Percentiles rank a stretch among this genome's conserved stretches.
Evolutionary conservation across 164 flowering plant genomes (phyloP).

Genomic region (Berberis thunbergii): DNA sequence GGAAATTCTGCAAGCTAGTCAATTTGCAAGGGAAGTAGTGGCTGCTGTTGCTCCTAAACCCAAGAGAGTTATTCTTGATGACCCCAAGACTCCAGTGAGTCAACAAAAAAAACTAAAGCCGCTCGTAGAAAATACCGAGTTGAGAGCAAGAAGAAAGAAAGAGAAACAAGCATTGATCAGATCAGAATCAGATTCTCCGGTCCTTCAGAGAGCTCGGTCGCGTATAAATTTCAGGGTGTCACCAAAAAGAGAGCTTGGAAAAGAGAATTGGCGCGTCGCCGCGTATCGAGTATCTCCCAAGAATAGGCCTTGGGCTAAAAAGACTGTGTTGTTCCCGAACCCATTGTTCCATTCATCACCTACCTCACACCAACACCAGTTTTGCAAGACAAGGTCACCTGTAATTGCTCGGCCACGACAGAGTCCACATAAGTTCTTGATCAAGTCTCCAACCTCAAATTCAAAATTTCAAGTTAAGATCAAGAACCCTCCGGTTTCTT

Average conservation of each 20-base stretch:
- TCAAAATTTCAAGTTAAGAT: conserved; percentile 50
- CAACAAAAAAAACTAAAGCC: conserved; percentile 28
- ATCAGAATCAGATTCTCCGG: conserved; percentile 43
- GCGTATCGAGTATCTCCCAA: conserved; percentile 79
- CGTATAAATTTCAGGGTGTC: conserved; percentile 75
- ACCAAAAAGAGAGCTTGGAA: conserved; percentile 28
- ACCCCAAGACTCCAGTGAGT: conserved; percentile 68
- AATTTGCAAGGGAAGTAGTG: conserved; percentile 60
- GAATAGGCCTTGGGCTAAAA: conserved; percentile 75
- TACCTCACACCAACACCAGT: conserved; percentile 37
- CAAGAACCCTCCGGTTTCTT: conserved; percentile 25
- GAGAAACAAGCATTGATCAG: conserved; percentile 55
- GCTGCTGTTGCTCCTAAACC: conserved; percentile 36
- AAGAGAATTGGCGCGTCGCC: conserved; percentile 28
- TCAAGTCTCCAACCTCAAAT: conserved; percentile 52
- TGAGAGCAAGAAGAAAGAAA: conserved; percentile 41
- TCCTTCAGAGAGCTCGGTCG: conserved; percentile 49
- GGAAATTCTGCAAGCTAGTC: conserved; percentile 77
- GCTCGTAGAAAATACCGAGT: conserved; percentile 20
- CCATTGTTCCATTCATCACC: conserved; percentile 62
- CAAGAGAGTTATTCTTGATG: conserved; percentile 26
- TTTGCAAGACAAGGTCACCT: conserved; percentile 62
- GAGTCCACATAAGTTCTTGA: conserved; percentile 68
- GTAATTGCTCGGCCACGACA: conserved; percentile 31
- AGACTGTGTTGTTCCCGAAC: conserved; percentile 82